A percentile compares a stretch with the other conserved stretches of the same genome.
Conservation (phyloP, 257 asterid genomes). For the Ajuga chamaepitys region DNA sequence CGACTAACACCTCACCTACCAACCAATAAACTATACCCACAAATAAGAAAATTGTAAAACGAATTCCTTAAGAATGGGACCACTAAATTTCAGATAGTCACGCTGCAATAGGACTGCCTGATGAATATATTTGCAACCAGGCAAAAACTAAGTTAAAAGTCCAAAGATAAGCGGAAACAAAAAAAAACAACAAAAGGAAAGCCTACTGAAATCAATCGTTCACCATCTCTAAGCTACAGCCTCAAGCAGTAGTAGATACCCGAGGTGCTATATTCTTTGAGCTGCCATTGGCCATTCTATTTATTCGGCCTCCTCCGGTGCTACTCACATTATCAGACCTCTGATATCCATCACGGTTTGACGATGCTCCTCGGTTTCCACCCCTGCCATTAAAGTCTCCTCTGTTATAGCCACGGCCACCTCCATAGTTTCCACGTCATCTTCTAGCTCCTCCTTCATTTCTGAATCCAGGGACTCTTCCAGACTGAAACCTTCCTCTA, state of each 20-base stretch:
- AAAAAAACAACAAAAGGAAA: not conserved
- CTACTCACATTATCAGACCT: conserved; percentile 30
- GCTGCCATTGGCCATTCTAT: conserved; percentile 45
- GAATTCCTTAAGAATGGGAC: conserved; percentile 15
- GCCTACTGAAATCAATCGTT: conserved; percentile 15
- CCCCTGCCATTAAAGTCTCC: conserved; percentile 30
- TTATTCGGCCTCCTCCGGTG: conserved; percentile 42
- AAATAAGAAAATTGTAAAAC: conserved; percentile 17
- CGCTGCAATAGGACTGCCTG: conserved; percentile 9
- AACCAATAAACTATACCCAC: conserved; percentile 24
- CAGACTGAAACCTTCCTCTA: conserved; percentile 42
- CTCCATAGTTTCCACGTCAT: conserved; percentile 70
- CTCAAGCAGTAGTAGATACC: conserved; percentile 67
- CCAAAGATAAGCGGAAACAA: no score
- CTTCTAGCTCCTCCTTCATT: conserved; percentile 55
- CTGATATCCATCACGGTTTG: conserved; percentile 69
- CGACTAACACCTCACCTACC: conserved; percentile 13
- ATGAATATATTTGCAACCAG: not conserved
- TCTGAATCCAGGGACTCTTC: conserved; percentile 53
- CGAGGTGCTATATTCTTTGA: conserved; percentile 50
- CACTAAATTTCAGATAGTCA: conserved; percentile 9
- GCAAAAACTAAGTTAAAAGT: not conserved
- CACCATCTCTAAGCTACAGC: conserved; percentile 10
- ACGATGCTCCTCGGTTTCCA: conserved; percentile 55
- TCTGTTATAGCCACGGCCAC: no score